Base-by-base conservation (phyloP, 345 rosid species). In the Euclidium syriacum region DNA sequence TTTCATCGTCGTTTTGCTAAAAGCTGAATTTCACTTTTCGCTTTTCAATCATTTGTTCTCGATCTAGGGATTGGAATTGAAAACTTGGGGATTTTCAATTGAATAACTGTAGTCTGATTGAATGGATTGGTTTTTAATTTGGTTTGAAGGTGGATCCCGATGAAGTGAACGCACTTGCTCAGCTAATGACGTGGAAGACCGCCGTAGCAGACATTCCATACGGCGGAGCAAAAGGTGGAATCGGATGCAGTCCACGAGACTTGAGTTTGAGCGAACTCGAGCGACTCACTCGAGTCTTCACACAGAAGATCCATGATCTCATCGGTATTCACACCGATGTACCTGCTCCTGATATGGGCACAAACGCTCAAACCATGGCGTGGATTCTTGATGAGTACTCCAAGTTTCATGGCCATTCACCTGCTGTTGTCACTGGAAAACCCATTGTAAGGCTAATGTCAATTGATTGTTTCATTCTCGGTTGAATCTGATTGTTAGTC, bases 271-370 rank as follows among this genome's bases (percentile, higher is more conserved):
- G 87, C 30, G 98, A 92, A 77, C 66, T 85, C 38, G 98, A 92
- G 75, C 80, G 98, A 10, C 81, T 90, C 2, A 92, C 97, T 48
- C 91, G 98, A 44, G 98, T 92, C 62, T 92, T 91, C 78, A 91
- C 98, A 4, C 95, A 91, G 78, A 91, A 91, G 85, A 91, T 91
- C 70, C 98, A 91, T 55, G 98, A 89, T 67, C 92, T 91, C 47
- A 86, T 91, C 39, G 98, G 96, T 33, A 75, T 76, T 41, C 96
- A 92, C 32, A 81, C 88, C 2, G 98, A 92, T 77, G 96, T 92
- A 18, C 98, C 98, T 10, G 98, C 97, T 11, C 98, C 97, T 6
- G 96, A 92, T 29, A 92, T 92, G 97, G 97, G 97, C 25, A 92
- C 98, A 7, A 85, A 85, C 73, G 80, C 97, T 2, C 97, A 92